A percentile compares a stretch with the other conserved stretches of the same genome.
Evolutionary conservation across 495 filamentous ascomycete genomes (phyloP).

Genomic region (Platismatia glauca): DNA sequence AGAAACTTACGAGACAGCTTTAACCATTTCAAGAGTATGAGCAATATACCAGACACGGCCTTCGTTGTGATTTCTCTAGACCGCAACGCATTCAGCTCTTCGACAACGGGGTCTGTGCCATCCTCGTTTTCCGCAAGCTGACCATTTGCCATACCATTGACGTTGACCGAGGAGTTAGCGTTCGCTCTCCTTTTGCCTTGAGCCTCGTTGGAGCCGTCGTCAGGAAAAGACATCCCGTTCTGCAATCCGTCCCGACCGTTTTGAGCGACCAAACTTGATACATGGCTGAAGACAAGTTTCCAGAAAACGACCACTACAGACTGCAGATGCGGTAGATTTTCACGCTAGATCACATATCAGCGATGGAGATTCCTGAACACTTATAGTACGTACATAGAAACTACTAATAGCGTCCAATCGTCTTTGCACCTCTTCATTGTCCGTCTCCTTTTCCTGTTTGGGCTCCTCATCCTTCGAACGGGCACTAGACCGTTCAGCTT

Average conservation of each 20-base stretch:
- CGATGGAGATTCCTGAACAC: conserved; percentile 1
- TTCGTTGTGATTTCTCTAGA: conserved; percentile 81
- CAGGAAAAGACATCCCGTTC: conserved; percentile 32
- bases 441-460: conserved; percentile 46
- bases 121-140: conserved; percentile 28
- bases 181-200: conserved; percentile 26
- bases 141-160: conserved; percentile 29
- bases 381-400: conserved; percentile 64
- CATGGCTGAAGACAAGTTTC: conserved; percentile 75
- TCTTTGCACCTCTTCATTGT: conserved; percentile 48
- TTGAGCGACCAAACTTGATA: conserved; percentile 49
- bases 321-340: conserved; percentile 75
- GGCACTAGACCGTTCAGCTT: conserved; percentile 25
- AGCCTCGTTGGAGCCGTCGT: conserved; percentile 18
- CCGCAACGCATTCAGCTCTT: conserved; percentile 72
- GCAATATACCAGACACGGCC: conserved; percentile 74
- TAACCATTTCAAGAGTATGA: conserved; percentile 91
- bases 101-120: conserved; percentile 39
- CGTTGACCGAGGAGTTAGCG: conserved; percentile 17
- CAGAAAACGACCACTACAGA: conserved; percentile 89
- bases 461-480: conserved; percentile 24
- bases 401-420: conserved; percentile 65
- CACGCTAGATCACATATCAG: conserved; percentile 43
- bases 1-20: conserved; percentile 74
- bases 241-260: conserved; percentile 39